These are phyloP conservation scores for Phytophthora vignae DNA, from an alignment of 352 stramenopile species.

Conservation along the genomic window DNA sequence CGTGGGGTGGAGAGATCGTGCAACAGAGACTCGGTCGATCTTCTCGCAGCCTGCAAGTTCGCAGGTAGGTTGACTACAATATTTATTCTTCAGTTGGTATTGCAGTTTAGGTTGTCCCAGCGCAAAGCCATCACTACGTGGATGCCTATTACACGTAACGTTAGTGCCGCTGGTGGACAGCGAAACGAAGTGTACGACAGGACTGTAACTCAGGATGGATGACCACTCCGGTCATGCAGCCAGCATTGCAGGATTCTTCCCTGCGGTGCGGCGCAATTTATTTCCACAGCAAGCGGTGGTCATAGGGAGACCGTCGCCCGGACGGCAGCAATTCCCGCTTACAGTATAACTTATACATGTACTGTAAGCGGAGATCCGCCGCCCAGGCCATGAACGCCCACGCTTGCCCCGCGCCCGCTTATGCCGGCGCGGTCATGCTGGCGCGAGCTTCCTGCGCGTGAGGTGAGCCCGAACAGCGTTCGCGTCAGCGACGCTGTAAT, in stretches of 20 bases:
- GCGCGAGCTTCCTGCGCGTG: constrained; percentile 1
- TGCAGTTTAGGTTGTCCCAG: no score
- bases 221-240: background rate
- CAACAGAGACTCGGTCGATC: background rate
- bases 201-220: constrained; percentile 4
- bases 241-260: background rate
- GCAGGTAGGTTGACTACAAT: no score
- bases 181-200: constrained; percentile 19
- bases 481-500: no score
- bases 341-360: no score
- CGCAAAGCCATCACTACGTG: no score
- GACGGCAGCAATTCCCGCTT: background rate
- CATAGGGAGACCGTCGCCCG: no score
- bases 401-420: background rate
- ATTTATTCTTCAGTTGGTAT: no score
- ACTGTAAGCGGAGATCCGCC: no score
- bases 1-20: background rate
- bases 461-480: constrained; percentile 10
- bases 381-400: no score
- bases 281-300: no score
- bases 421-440: background rate
- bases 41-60: background rate
- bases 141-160: no score
- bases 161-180: constrained; percentile 13
- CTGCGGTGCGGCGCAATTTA: background rate